Evolutionary conservation across 169 alveolate species (phyloP).

Genomic region (Plasmodium yoelii): DNA sequence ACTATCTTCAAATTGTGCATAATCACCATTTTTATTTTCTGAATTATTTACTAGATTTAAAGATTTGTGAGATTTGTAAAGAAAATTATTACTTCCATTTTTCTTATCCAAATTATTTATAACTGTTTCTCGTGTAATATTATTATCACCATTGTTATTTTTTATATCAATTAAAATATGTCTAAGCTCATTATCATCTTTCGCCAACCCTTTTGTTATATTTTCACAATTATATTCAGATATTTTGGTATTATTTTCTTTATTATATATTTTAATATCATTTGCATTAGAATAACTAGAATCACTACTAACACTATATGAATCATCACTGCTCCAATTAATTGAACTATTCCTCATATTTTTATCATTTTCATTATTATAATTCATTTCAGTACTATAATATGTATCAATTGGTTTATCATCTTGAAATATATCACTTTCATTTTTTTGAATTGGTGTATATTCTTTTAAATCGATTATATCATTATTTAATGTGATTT

Average conservation of each 20-base stretch:
- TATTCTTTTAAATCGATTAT: conserved; percentile 1
- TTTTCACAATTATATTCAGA: background rate
- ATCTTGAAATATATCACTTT: background rate
- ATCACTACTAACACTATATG: conserved; percentile 20
- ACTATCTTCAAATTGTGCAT: background rate
- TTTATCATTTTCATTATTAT: conserved; percentile 10
- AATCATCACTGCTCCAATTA: conserved; percentile 15
- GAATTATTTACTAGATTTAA: background rate
- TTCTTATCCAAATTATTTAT: conserved; percentile 14
- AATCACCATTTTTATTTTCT: conserved; percentile 8
- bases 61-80: conserved; percentile 8
- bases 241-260: background rate
- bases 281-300: conserved; percentile 44
- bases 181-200: conserved; percentile 5
- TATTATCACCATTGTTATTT: conserved; percentile 1
- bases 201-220: background rate
- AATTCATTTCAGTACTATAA: conserved; percentile 1
- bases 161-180: conserved; percentile 1
- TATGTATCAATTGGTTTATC: conserved; percentile 5
- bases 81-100: background rate
- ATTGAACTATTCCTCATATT: conserved; percentile 10
- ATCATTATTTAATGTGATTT: background rate
- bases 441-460: conserved; percentile 4
- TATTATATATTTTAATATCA: conserved; percentile 16
- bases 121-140: conserved; percentile 5